A percentile compares a stretch with the other conserved stretches of the same genome.
Conservation (phyloP, 345 rosid species). For the Dimocarpus longan region DNA sequence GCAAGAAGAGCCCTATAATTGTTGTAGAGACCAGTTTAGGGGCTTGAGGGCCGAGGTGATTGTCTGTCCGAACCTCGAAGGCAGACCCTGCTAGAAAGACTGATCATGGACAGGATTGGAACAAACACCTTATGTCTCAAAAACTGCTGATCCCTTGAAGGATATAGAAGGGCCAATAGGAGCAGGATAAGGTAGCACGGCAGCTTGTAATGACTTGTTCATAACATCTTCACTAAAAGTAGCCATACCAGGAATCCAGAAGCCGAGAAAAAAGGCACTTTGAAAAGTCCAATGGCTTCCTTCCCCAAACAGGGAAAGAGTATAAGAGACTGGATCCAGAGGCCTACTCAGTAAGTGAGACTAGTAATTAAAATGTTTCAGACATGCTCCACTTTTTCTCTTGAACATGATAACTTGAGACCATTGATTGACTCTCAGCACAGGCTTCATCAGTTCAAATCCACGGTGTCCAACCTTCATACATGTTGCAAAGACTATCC, state of each 20-base stretch:
- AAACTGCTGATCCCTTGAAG: background rate
- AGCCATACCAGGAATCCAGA: background rate
- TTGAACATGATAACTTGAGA: conserved; percentile 7
- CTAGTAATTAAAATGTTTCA: conserved; percentile 17
- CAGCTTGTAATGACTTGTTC: background rate
- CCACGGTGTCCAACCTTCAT: conserved; percentile 99
- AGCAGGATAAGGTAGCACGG: background rate
- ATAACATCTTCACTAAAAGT: background rate
- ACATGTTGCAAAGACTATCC: conserved; percentile 96
- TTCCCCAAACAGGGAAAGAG: too few relatives aligned
- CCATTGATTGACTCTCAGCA: conserved; percentile 8
- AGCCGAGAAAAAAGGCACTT: background rate
- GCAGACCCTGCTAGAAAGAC: background rate
- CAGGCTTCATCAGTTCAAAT: conserved; percentile 45
- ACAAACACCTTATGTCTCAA: background rate
- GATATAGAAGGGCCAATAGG: background rate
- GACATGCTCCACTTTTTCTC: background rate
- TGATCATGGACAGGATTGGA: background rate
- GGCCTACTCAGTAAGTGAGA: background rate
- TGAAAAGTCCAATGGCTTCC: background rate
- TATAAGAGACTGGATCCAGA: background rate
- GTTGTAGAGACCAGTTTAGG: background rate
- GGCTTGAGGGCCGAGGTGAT: background rate
- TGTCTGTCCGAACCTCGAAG: background rate
- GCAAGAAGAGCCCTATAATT: background rate